These are phyloP conservation scores for Cruciata laevipes DNA, from an alignment of 257 asterid species.

Conservation along the genomic window DNA sequence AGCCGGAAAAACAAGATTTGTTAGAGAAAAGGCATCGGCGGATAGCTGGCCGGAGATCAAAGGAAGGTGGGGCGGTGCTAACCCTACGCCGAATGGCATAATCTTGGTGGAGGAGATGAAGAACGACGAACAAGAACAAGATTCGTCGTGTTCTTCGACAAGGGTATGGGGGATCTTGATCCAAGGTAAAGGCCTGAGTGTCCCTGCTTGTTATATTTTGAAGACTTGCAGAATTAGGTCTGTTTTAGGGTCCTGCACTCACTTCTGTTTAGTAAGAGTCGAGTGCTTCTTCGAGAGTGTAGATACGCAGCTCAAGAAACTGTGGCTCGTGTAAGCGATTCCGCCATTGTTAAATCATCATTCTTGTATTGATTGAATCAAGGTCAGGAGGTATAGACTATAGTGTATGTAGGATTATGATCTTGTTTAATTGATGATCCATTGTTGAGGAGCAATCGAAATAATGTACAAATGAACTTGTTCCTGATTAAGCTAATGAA, in stretches of 20 bases:
- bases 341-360: too few species aligned
- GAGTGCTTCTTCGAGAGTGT: constrained; percentile 23
- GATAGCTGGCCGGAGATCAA: constrained; percentile 24
- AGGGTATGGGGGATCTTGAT: constrained; percentile 29
- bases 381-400: not conserved
- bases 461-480: not conserved
- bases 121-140: not conserved
- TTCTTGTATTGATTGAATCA: not conserved
- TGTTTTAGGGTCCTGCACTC: constrained; percentile 30
- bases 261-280: constrained; percentile 25
- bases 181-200: constrained; percentile 29
- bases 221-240: constrained; percentile 25
- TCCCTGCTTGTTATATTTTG: constrained; percentile 30
- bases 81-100: constrained; percentile 19
- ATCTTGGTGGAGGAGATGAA: constrained; percentile 28
- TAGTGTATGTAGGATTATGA: not conserved
- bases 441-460: not conserved
- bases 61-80: constrained; percentile 22
- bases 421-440: not conserved
- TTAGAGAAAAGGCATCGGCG: constrained; percentile 21
- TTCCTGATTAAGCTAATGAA: not conserved
- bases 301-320: constrained; percentile 18
- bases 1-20: constrained; percentile 14
- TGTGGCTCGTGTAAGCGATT: constrained; percentile 22
- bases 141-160: not conserved